Base-by-base conservation (phyloP, 345 rosid genomes). In the Alliaria petiolata region DNA sequence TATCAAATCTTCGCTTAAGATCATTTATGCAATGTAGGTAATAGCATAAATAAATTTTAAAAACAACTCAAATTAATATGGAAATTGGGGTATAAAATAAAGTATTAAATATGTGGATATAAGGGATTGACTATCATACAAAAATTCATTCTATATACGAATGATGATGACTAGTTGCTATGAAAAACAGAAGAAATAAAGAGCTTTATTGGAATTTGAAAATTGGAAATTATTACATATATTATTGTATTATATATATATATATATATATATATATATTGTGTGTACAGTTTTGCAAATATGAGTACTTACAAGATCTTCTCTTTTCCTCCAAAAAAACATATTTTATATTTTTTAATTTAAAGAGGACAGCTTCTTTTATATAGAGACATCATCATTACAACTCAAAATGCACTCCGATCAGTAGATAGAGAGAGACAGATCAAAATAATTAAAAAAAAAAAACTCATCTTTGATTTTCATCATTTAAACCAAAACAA, bases 401-500 rank as follows among this genome's bases (percentile, higher is more conserved):
- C 65, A 54, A 43, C 75, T 43, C 79, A 36, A 69, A 44, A 68
- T 67, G 43, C 69, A 61, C 69, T 69, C 66, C 33, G 70, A 69
- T 75, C 75, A 69, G 11, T 43, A 13, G 51, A 53, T 34, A 16
- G 59, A 69, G 53, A 76, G 26, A 76, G 65, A 62, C 22, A 57
- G 45, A 65, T 59, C 70, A n/a, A n/a, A 14, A 50, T n/a, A 40
- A 42, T n/a, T n/a, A n/a, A n/a, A 52, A 59, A 49, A 55, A 1
- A 78, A 50, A 62, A 10, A 30, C 76, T 73, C 44, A 58, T 14
- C 79, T 74, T 82, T 82, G 83, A 71, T 79, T 82, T 79, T 79
- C 83, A 85, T 84, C 89, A 87, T 80, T 84, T 67, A 67, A 67
- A 69, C 65, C 31, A 11, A n/a, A 59, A 81, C 8, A 25, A 50